These are phyloP conservation scores for Eimeria brunetti DNA, from an alignment of 169 alveolate genomes.

Conservation along the genomic window DNA sequence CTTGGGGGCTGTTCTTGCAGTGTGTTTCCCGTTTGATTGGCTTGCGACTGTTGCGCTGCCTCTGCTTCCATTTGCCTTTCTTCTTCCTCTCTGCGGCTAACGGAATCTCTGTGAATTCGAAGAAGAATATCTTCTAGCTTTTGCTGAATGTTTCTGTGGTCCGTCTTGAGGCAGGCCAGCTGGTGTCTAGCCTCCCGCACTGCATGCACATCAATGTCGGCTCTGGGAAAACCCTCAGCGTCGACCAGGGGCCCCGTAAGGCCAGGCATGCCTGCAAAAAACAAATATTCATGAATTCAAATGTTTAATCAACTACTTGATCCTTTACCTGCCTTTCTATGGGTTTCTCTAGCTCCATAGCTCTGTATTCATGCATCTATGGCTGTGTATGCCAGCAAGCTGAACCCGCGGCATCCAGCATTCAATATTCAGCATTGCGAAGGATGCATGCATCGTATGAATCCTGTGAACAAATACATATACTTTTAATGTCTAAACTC, in stretches of 20 bases:
- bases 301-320: no score
- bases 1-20: slow-evolving; percentile 6
- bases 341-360: no score
- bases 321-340: no score
- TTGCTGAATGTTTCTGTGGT: slow-evolving; percentile 40
- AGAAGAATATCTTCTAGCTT: slow-evolving; percentile 12
- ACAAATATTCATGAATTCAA: no score
- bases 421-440: no score
- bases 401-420: no score
- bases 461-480: no score
- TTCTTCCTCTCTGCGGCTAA: not conserved
- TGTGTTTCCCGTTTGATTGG: not conserved
- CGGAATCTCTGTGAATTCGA: not conserved
- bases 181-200: slow-evolving; percentile 71
- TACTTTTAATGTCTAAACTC: no score
- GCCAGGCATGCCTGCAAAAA: slow-evolving; percentile 77
- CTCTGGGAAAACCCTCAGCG: slow-evolving; percentile 74
- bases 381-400: no score
- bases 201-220: slow-evolving; percentile 73
- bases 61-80: not conserved
- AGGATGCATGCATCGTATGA: no score
- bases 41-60: not conserved
- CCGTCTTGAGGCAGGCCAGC: slow-evolving; percentile 65
- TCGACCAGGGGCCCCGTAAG: slow-evolving; percentile 60
- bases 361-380: no score